phyloP scores from a whole-genome alignment of 768 basidiomycete species.

The Hygrocybe coccinea region DNA sequence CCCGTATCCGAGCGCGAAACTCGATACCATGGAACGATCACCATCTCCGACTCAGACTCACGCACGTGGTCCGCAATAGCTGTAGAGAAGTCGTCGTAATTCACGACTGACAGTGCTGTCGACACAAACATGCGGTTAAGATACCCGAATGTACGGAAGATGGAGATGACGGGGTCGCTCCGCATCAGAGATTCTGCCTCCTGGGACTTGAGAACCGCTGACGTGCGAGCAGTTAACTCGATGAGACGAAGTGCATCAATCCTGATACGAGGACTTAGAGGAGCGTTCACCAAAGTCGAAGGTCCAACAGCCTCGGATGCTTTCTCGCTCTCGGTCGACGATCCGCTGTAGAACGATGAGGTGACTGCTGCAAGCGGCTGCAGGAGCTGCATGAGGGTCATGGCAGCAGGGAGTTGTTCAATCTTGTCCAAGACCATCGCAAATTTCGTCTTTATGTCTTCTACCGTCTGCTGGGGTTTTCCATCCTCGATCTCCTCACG shows the following conservation, averaged over 20 bases:
- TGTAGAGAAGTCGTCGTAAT: conserved; percentile 64
- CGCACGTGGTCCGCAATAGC: conserved; percentile 58
- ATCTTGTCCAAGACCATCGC: conserved; percentile 74
- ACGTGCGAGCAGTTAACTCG: conserved; percentile 84
- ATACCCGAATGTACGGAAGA: conserved; percentile 74
- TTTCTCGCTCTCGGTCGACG: conserved; percentile 28
- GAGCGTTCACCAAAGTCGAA: background rate
- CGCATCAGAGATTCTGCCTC: conserved; percentile 64
- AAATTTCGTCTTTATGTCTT: conserved; percentile 53
- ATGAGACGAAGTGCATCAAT: conserved; percentile 83
- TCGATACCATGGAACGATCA: conserved; percentile 81
- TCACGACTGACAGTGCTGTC: conserved; percentile 69
- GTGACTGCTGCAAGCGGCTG: conserved; percentile 31
- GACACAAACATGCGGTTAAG: conserved; percentile 64
- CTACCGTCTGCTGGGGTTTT: conserved; percentile 22
- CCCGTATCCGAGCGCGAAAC: conserved; percentile 23
- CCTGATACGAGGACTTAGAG: conserved; percentile 27
- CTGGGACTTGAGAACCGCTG: conserved; percentile 78
- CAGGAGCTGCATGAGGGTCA: conserved; percentile 76
- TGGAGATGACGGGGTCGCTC: conserved; percentile 66
- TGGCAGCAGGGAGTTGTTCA: conserved; percentile 75
- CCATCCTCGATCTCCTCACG: conserved; percentile 17
- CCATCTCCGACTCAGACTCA: conserved; percentile 59
- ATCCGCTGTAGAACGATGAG: background rate
- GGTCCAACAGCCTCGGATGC: conserved; percentile 20